Evolutionary conservation across 768 basidiomycete species (phyloP).

Genomic region (Amanita exitialis): DNA sequence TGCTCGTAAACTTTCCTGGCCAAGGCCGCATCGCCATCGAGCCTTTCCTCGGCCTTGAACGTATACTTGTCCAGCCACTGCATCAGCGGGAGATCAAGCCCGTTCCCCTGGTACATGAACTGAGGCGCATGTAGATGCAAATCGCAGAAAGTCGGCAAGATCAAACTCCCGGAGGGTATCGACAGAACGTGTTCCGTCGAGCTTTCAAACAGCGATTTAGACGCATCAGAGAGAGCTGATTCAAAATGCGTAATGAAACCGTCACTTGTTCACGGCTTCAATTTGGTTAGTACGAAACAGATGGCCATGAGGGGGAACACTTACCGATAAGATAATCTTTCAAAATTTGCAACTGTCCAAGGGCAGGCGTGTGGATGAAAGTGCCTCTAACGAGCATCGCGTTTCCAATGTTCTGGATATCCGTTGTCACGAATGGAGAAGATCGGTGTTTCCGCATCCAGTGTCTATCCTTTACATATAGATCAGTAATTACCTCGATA

Average conservation of each 20-base stretch:
- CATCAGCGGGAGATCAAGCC: conserved; percentile 77
- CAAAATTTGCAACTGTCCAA: conserved; percentile 45
- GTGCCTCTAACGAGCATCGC: conserved; percentile 27
- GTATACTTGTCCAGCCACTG: conserved; percentile 79
- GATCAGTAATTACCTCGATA: not conserved
- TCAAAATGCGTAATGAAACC: conserved; percentile 47
- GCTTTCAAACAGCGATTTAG: conserved; percentile 16
- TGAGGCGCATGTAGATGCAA: conserved; percentile 86
- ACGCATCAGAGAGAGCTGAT: conserved; percentile 23
- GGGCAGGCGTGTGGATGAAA: conserved; percentile 45
- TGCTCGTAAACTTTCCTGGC: conserved; percentile 59
- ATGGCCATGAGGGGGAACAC: conserved; percentile 2
- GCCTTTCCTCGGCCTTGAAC: conserved; percentile 67
- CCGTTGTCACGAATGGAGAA: not conserved
- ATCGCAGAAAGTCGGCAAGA: conserved; percentile 76
- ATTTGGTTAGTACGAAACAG: not conserved
- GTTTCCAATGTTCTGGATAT: not conserved
- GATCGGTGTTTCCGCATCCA: not conserved
- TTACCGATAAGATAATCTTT: conserved; percentile 46
- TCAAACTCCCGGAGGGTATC: conserved; percentile 47
- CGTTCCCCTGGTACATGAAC: conserved; percentile 81
- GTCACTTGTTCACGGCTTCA: conserved; percentile 19
- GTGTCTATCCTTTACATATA: not conserved
- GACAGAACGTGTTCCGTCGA: conserved; percentile 13
- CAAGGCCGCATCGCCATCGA: conserved; percentile 52